Base-by-base conservation (phyloP, 73 alveolate genomes). In the Tetrahymena thermophila region DNA sequence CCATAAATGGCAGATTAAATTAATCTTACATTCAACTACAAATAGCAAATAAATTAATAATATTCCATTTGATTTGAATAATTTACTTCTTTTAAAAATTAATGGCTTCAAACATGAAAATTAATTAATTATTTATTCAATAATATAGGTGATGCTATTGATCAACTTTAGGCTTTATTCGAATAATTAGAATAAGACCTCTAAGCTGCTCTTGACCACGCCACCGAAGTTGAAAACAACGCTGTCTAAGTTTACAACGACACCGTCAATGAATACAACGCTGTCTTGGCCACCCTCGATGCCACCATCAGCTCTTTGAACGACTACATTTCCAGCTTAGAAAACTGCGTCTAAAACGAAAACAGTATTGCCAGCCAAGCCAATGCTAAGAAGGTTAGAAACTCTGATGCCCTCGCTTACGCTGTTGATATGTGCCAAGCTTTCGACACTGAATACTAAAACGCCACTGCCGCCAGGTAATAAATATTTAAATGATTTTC, bases 351-450 rank as follows among this genome's bases (percentile, higher is more conserved):
- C 94, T 85, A 71, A 58, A 95, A 95, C 34, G 97, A 95, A 95
- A 93, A 85, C 93, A 56, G 37, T 6, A 95, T 95, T 94, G 94
- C 94, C 35, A 85, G 84, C 94, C 94, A 94, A 50, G 97, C 97
- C 50, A 95, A 94, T 28, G 85, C 95, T 93, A 95, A 95, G 97
- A 95, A 94, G 94, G 43, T 95, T 38, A 95, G 97, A 95, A 95
- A 95, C 97, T 85, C 93, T 85, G 94, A 95, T 40, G 93, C 94
- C 38, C 95, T 95, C 43, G 71, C 85, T 84, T 95, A 89, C 94
- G 97, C 97, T 95, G 84, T 57, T 55, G 97, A 95, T 56, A 95
- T 95, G 97, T 95, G 97, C 93, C 56, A 85, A 85, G 97, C 97
- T 31, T 95, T 95, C 97, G 94, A 95, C 57, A 95, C 94, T 10